A percentile compares a stretch with the other conserved stretches of the same genome.
These are phyloP conservation scores for Euphorbia tirucalli DNA, from an alignment of 345 rosid species.

Conservation along the genomic window DNA sequence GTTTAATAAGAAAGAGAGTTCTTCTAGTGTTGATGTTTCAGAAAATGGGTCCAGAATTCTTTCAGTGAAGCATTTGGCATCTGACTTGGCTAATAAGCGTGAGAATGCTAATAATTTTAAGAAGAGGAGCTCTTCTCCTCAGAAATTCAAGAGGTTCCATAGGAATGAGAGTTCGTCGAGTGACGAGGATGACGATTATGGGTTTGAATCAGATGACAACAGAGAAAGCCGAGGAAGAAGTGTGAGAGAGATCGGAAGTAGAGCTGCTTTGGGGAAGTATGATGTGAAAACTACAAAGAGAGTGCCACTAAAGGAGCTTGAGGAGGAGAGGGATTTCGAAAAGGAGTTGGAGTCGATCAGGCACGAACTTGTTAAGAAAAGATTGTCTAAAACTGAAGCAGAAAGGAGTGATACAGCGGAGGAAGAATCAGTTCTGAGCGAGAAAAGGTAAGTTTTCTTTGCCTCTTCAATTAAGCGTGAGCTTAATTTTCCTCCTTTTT, in stretches of 20 bases:
- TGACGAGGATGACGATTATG: constrained; percentile 31
- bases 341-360: constrained; percentile 56
- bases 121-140: constrained; percentile 16
- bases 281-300: constrained; percentile 68
- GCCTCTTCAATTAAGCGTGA: not conserved
- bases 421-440: constrained; percentile 55
- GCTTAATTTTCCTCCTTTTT: not conserved
- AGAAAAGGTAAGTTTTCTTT: constrained; percentile 43
- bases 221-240: constrained; percentile 44
- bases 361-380: constrained; percentile 52
- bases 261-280: constrained; percentile 68
- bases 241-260: constrained; percentile 56
- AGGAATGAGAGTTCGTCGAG: constrained; percentile 58
- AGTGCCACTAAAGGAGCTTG: constrained; percentile 53
- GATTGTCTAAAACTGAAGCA: constrained; percentile 32
- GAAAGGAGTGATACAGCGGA: constrained; percentile 18
- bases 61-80: constrained; percentile 24
- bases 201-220: constrained; percentile 29
- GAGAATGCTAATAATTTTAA: not conserved
- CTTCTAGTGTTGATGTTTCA: constrained; percentile 32
- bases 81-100: constrained; percentile 16
- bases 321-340: constrained; percentile 48
- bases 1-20: constrained; percentile 45
- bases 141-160: constrained; percentile 37
- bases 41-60: constrained; percentile 19